Percentiles rank a stretch among this genome's conserved stretches.
These are phyloP conservation scores for Tylopilus subfusipes DNA, from an alignment of 768 basidiomycete species.

Conservation along the genomic window DNA sequence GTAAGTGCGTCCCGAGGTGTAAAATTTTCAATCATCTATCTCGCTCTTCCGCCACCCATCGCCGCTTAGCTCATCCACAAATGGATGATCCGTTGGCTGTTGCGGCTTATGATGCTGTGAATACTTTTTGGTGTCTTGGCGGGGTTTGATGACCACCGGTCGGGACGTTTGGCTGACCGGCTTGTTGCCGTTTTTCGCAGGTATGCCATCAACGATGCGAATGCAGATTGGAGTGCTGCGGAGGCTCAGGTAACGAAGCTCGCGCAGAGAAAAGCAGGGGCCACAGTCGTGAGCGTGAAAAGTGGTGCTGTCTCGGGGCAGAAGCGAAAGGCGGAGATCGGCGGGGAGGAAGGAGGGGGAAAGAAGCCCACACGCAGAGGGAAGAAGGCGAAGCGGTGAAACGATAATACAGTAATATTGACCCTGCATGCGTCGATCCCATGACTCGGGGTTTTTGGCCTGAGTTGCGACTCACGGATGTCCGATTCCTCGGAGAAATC, in stretches of 20 bases:
- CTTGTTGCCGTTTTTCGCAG: conserved; percentile 37
- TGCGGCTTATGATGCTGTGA: background rate
- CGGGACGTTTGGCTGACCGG: background rate
- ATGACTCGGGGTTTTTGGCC: background rate
- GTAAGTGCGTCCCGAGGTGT: conserved; percentile 46
- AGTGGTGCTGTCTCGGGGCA: conserved; percentile 35
- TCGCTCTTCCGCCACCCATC: background rate
- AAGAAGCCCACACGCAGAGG: conserved; percentile 49
- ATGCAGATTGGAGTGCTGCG: conserved; percentile 71
- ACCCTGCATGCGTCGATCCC: conserved; percentile 1
- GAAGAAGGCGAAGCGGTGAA: conserved; percentile 39
- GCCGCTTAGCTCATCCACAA: conserved; percentile 6
- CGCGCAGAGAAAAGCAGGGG: conserved; percentile 42
- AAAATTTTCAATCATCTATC: background rate
- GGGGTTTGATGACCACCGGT: background rate
- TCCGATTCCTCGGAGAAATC: background rate
- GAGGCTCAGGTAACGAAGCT: conserved; percentile 66
- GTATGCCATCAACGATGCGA: conserved; percentile 69
- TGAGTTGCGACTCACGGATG: background rate
- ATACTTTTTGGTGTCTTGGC: background rate
- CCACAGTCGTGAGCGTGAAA: conserved; percentile 79
- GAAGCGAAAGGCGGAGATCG: conserved; percentile 54
- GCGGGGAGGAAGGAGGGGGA: conserved; percentile 35
- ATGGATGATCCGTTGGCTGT: background rate
- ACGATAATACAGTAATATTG: no score